Evolutionary conservation across 73 alveolate genomes (phyloP).

Genomic region (Symbiodinium pilosum): DNA sequence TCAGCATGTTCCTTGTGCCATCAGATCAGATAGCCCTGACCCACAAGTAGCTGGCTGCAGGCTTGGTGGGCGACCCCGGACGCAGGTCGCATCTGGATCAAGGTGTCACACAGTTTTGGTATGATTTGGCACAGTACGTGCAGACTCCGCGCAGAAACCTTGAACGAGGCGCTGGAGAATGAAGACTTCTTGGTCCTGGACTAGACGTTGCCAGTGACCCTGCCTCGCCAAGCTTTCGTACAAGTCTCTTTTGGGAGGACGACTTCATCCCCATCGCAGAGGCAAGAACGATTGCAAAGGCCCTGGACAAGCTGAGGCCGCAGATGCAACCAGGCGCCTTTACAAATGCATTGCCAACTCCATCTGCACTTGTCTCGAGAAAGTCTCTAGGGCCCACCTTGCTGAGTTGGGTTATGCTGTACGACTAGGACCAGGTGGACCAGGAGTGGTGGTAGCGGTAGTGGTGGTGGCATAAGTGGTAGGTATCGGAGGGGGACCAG

Average conservation of each 20-base stretch:
- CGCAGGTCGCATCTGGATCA: slow-evolving; percentile 47
- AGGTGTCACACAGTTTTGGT: neutral
- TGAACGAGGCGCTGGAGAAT: neutral
- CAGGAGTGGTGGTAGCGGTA: too few species aligned
- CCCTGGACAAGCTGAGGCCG: slow-evolving; percentile 33
- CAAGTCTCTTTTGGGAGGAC: slow-evolving; percentile 47
- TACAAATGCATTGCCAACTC: too few species aligned
- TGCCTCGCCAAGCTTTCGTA: neutral
- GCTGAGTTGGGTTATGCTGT: too few species aligned
- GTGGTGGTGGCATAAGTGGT: too few species aligned
- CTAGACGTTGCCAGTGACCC: neutral
- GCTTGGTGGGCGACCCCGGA: slow-evolving; percentile 91
- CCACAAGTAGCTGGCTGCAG: neutral
- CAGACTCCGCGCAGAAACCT: too few species aligned
- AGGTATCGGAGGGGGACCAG: too few species aligned
- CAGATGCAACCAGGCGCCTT: slow-evolving; percentile 38
- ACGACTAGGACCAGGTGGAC: too few species aligned
- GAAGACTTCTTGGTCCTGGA: neutral
- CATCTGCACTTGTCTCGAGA: too few species aligned
- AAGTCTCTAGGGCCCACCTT: too few species aligned
- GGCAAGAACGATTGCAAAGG: slow-evolving; percentile 8
- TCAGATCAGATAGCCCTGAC: neutral
- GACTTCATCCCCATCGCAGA: slow-evolving; percentile 44
- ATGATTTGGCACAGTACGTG: too few species aligned
- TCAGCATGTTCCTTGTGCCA: too few species aligned